Evolutionary conservation across 768 basidiomycete genomes (phyloP).

Genomic region (Leccinum rimulosum): DNA sequence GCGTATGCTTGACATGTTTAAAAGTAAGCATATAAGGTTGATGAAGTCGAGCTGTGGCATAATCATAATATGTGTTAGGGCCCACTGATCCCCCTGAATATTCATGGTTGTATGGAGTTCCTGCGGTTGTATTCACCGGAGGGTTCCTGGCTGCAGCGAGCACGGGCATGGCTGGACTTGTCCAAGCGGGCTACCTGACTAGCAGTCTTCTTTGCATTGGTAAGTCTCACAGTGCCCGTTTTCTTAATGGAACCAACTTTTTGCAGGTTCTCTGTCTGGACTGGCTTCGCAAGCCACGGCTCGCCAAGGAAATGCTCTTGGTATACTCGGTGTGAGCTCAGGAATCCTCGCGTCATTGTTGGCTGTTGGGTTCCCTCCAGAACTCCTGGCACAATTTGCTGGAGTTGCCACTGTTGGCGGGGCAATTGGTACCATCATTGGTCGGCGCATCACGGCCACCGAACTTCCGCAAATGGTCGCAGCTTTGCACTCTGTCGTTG

Average conservation of each 20-base stretch:
- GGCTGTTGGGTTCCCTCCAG: slow-evolving; percentile 79
- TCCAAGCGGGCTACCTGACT: slow-evolving; percentile 84
- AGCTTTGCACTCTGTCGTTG: slow-evolving; percentile 87
- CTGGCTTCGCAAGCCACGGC: slow-evolving; percentile 79
- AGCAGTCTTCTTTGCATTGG: slow-evolving; percentile 87
- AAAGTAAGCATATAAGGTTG: slow-evolving; percentile 46
- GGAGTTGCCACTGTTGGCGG: slow-evolving; percentile 76
- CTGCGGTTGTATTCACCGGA: slow-evolving; percentile 78
- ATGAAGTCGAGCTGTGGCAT: background rate
- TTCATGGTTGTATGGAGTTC: slow-evolving; percentile 76
- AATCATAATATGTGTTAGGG: slow-evolving; percentile 39
- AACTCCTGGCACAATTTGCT: slow-evolving; percentile 74
- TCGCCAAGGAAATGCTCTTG: slow-evolving; percentile 85
- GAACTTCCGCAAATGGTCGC: slow-evolving; percentile 83
- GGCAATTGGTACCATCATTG: slow-evolving; percentile 66
- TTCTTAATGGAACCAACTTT: background rate
- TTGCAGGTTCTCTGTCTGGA: slow-evolving; percentile 71
- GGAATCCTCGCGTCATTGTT: slow-evolving; percentile 78
- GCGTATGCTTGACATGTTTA: slow-evolving; percentile 93
- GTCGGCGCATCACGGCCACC: slow-evolving; percentile 80
- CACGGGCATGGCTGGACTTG: slow-evolving; percentile 81
- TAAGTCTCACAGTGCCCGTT: slow-evolving; percentile 23
- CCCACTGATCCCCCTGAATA: slow-evolving; percentile 87
- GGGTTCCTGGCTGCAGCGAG: slow-evolving; percentile 80
- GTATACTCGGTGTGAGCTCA: slow-evolving; percentile 79